phyloP scores from a whole-genome alignment of 805 yeast genomes.

The Candida nanaspora region DNA sequence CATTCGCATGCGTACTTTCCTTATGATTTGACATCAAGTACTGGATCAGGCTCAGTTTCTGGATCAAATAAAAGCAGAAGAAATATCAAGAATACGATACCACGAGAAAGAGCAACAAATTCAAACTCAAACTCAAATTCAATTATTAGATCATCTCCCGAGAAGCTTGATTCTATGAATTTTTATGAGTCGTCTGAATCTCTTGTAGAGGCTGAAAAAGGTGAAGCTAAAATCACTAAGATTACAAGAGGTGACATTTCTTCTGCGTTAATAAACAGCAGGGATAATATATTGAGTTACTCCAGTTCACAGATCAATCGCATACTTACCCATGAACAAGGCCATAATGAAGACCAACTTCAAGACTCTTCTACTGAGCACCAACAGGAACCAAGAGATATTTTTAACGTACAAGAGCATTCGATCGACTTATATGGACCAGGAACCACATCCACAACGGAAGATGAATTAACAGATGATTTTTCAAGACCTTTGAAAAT shows the following conservation, averaged over 20 bases:
- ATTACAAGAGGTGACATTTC: constrained; percentile 7
- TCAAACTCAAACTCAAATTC: not conserved
- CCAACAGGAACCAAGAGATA: too few species aligned
- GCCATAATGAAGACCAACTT: too few species aligned
- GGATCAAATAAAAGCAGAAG: too few species aligned
- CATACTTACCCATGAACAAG: not conserved
- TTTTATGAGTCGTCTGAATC: constrained; percentile 7
- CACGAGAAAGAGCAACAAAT: not conserved
- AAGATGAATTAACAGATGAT: not conserved
- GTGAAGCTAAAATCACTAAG: constrained; percentile 3
- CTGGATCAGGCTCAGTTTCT: too few species aligned
- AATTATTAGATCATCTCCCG: not conserved
- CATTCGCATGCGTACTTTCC: too few species aligned
- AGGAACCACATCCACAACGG: not conserved
- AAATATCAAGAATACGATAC: too few species aligned
- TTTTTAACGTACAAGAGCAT: not conserved
- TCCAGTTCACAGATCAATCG: not conserved
- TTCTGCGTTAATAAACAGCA: constrained; percentile 1
- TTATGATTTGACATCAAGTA: too few species aligned
- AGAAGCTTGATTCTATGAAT: not conserved
- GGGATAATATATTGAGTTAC: not conserved
- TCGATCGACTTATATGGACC: not conserved
- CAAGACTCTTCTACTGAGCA: too few species aligned
- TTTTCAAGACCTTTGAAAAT: too few species aligned
- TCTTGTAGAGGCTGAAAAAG: constrained; percentile 1